Evolutionary conservation across 805 yeast species (phyloP).

Genomic region (Saccharomycopsis synnaedendra): DNA sequence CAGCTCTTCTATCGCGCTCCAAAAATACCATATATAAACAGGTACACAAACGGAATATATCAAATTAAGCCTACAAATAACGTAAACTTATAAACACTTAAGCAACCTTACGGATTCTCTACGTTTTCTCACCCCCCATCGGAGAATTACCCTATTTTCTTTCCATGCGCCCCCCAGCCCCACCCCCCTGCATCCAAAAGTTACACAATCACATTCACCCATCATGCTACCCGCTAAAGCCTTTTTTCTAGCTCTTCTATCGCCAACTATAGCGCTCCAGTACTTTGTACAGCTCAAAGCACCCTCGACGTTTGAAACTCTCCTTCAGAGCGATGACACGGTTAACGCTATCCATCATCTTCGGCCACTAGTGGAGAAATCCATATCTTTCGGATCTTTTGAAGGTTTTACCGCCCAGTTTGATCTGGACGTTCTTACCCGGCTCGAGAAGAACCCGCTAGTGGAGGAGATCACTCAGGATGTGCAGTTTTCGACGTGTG

Average conservation of each 20-base stretch:
- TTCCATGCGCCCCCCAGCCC: too few relatives aligned
- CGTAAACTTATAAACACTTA: too few relatives aligned
- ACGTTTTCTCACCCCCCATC: too few relatives aligned
- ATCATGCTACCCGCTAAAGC: too few relatives aligned
- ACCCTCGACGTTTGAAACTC: slow-evolving; percentile 14
- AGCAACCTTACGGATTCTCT: too few relatives aligned
- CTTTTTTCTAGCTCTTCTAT: neutral
- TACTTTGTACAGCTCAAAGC: slow-evolving; percentile 15
- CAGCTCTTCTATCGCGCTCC: too few relatives aligned
- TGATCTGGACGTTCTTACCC: slow-evolving; percentile 11
- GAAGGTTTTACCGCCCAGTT: slow-evolving; percentile 44
- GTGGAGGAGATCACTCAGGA: slow-evolving; percentile 66
- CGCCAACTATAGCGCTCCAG: neutral
- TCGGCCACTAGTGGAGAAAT: slow-evolving; percentile 30
- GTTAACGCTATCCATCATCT: slow-evolving; percentile 24
- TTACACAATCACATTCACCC: too few relatives aligned
- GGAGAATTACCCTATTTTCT: too few relatives aligned
- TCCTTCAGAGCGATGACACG: slow-evolving; percentile 11
- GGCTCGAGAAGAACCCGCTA: slow-evolving; percentile 19
- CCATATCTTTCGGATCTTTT: slow-evolving; percentile 39
- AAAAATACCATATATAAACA: too few relatives aligned
- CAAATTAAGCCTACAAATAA: too few relatives aligned
- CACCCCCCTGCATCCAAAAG: too few relatives aligned
- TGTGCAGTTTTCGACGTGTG: slow-evolving; percentile 45
- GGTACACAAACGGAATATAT: too few relatives aligned